Evolutionary conservation across 441 rosid species (phyloP), one percentile per base, ranked within the genome.

Genomic region (Erodium texanum): DNA sequence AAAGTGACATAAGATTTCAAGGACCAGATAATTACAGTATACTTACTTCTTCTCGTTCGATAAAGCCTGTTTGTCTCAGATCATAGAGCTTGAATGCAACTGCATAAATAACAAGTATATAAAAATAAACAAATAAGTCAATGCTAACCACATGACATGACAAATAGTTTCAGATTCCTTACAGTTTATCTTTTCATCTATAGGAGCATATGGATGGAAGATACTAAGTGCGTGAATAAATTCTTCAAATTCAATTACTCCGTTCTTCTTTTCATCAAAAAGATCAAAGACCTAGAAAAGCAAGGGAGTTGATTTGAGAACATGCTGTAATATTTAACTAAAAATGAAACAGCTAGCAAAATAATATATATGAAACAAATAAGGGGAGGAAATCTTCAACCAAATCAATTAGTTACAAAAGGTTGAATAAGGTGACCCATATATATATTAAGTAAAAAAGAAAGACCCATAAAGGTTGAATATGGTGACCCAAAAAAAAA

Each of bases 1-100:
- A 66, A 27, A 65, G 5, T n/a, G 19, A 50, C 58, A n/a, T n/a
- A 18, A 48, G 54, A 48, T 14, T 48, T 48, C 18, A 50, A 18
- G 20, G 59, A 7, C n/a, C 11, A 41, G 15, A 71, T 50, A 27
- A 58, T 58, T n/a, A 50, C 41, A 24, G 11, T 34, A 68, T 22
- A 67, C 84, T 77, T 79, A 89, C 98, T 75, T 92, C 96, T 76
- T 88, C 95, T 62, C 89, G 80, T 69, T 92, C 98, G 0, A 88
- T 89, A 66, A 69, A 89, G 50, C 96, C 98, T 4, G 89, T 87
- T 70, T 88, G 95, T 83, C 90, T 81, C 78, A 88, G 78, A 81
- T 92, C 93, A 71, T 92, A 87, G 36, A 89, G 78, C 81, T 86
- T 87, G 81, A 92, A 89, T 56, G 95, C 87, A 81, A 88, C 98